Percentiles rank a stretch among this genome's conserved stretches.
Evolutionary conservation across 2,329 filamentous ascomycete genomes (phyloP).

Genomic region (Fusarium virguliforme): DNA sequence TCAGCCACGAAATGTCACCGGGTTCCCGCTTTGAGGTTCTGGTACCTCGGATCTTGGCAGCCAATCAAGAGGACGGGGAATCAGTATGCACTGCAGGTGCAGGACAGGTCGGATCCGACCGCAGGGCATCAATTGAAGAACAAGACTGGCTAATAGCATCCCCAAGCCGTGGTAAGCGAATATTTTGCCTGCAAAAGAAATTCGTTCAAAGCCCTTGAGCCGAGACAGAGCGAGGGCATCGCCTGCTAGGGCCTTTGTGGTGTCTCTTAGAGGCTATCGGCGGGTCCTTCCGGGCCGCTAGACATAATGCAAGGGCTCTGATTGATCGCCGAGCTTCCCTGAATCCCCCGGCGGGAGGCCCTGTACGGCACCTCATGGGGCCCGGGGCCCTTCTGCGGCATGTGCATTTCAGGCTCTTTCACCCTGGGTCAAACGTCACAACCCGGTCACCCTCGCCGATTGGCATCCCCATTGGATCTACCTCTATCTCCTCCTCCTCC

Average conservation of each 20-base stretch:
- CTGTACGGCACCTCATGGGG: conserved; percentile 27
- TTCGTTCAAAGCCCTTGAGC: conserved; percentile 44
- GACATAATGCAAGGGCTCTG: conserved; percentile 51
- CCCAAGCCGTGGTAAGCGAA: conserved; percentile 15
- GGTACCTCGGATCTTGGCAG: conserved; percentile 17
- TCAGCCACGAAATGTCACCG: conserved; percentile 17
- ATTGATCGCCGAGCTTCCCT: conserved; percentile 48
- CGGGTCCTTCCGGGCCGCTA: conserved; percentile 52
- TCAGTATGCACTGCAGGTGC: neutral
- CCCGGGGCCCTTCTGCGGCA: conserved; percentile 24
- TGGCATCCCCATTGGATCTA: conserved; percentile 31
- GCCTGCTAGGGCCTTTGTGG: conserved; percentile 6
- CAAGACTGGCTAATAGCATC: conserved; percentile 14
- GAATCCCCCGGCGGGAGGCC: conserved; percentile 35
- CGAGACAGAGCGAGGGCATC: conserved; percentile 49
- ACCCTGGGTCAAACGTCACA: conserved; percentile 41
- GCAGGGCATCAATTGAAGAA: conserved; percentile 17
- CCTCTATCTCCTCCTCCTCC: conserved; percentile 29
- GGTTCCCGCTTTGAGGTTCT: neutral
- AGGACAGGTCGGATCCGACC: neutral
- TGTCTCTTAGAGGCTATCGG: conserved; percentile 28
- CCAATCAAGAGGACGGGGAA: neutral
- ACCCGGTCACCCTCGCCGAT: conserved; percentile 29
- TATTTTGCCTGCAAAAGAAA: conserved; percentile 31
- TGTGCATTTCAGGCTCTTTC: conserved; percentile 38